Evolutionary conservation across 2,329 filamentous ascomycete species (phyloP).

Genomic region (Talaromyces verruculosus): DNA sequence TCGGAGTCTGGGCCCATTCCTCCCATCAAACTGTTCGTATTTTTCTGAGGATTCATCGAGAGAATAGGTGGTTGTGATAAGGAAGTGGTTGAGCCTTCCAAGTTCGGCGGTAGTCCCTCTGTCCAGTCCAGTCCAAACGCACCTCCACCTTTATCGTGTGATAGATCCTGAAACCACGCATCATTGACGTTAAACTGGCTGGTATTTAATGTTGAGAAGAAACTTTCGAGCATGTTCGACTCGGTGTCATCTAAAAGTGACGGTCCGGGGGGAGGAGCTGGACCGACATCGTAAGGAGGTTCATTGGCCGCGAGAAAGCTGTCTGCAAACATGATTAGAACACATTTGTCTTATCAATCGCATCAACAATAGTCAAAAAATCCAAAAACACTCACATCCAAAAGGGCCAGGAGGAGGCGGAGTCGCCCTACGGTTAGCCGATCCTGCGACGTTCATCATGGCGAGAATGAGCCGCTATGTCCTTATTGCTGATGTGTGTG

Average conservation of each 20-base stretch:
- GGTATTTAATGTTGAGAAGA: conserved; percentile 45
- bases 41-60: conserved; percentile 31
- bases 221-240: conserved; percentile 56
- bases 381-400: conserved; percentile 59
- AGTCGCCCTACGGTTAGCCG: conserved; percentile 42
- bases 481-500: background rate
- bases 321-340: conserved; percentile 27
- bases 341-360: background rate
- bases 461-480: conserved; percentile 8
- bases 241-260: conserved; percentile 62
- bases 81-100: conserved; percentile 66
- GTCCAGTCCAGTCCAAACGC: conserved; percentile 39
- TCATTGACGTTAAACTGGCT: conserved; percentile 40
- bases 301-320: conserved; percentile 37
- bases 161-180: conserved; percentile 36
- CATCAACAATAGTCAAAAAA: background rate
- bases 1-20: conserved; percentile 43
- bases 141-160: conserved; percentile 31
- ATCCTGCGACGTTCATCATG: conserved; percentile 37
- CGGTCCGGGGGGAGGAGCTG: conserved; percentile 63
- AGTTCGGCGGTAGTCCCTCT: conserved; percentile 60
- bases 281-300: conserved; percentile 50
- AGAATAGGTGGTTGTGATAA: conserved; percentile 54
- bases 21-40: conserved; percentile 26
- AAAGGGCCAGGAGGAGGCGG: conserved; percentile 61